These are phyloP conservation scores for Chlamydomonas eustigma DNA, from an alignment of 139 green algal species.

Conservation along the genomic window DNA sequence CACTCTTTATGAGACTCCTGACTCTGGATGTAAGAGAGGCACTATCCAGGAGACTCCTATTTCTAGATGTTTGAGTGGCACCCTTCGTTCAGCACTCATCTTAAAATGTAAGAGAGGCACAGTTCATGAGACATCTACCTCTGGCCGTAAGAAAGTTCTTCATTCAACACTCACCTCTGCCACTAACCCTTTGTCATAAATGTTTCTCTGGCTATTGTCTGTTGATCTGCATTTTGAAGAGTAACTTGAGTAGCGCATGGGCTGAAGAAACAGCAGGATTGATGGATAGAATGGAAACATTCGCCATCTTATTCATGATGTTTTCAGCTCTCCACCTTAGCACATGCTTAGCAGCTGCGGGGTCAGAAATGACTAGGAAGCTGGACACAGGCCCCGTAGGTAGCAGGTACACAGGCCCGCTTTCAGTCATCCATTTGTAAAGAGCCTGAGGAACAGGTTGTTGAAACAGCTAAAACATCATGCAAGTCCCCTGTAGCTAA, in stretches of 20 bases:
- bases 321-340: slow-evolving; percentile 75
- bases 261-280: too few species aligned
- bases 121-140: too few species aligned
- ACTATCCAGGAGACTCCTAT: too few species aligned
- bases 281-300: too few species aligned
- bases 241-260: background rate
- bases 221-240: background rate
- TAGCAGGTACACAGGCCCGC: slow-evolving; percentile 92
- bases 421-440: slow-evolving; percentile 82
- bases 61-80: too few species aligned
- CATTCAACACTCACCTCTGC: slow-evolving; percentile 71
- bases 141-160: too few species aligned
- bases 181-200: slow-evolving; percentile 92
- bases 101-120: too few species aligned
- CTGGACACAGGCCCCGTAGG: slow-evolving; percentile 67
- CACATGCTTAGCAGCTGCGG: slow-evolving; percentile 90
- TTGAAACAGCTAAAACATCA: background rate
- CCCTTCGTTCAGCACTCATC: too few species aligned
- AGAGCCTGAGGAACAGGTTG: slow-evolving; percentile 33
- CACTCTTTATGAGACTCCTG: too few species aligned
- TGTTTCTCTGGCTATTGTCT: slow-evolving; percentile 60
- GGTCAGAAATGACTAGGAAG: slow-evolving; percentile 91
- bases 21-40: too few species aligned
- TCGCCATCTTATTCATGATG: too few species aligned
- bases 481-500: slow-evolving; percentile 27